Conservation (phyloP, 768 basidiomycete genomes). For the Kwoniella bestiolae region DNA sequence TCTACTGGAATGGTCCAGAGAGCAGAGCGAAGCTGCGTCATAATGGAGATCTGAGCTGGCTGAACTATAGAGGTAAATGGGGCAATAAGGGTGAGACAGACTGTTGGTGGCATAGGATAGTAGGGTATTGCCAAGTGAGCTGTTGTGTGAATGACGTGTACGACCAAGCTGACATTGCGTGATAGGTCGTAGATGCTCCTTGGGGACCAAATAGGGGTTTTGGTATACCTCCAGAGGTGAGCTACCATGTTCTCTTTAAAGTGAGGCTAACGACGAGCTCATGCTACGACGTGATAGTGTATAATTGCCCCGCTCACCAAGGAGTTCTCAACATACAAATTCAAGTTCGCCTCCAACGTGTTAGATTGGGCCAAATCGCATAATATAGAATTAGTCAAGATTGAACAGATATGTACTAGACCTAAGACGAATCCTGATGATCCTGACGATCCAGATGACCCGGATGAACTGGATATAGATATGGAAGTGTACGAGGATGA, state of each 20-base stretch:
- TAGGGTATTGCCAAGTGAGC: conserved; percentile 45
- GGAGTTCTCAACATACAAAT: conserved; percentile 27
- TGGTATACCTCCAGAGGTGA: conserved; percentile 35
- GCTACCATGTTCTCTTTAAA: conserved; percentile 8
- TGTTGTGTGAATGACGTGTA: neutral
- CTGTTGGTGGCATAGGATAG: conserved; percentile 46
- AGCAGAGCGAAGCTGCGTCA: conserved; percentile 20
- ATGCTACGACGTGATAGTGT: conserved; percentile 26
- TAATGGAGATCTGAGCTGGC: conserved; percentile 34
- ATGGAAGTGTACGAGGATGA: conserved; percentile 23
- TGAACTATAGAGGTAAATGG: conserved; percentile 48
- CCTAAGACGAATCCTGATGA: conserved; percentile 25
- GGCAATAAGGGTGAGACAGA: conserved; percentile 48
- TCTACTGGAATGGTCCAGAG: conserved; percentile 41
- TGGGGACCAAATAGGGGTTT: conserved; percentile 48
- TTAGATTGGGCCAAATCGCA: conserved; percentile 24
- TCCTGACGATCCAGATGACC: conserved; percentile 30
- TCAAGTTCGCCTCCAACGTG: conserved; percentile 29
- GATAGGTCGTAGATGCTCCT: conserved; percentile 41
- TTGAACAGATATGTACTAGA: conserved; percentile 41
- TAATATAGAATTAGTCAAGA: conserved; percentile 29
- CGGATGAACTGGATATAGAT: conserved; percentile 17
- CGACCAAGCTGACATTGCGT: neutral
- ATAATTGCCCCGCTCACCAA: conserved; percentile 34
- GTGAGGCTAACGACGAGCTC: neutral